These are phyloP conservation scores for Arachis hypogaea DNA, from an alignment of 306 rosid genomes.

Conservation along the genomic window DNA sequence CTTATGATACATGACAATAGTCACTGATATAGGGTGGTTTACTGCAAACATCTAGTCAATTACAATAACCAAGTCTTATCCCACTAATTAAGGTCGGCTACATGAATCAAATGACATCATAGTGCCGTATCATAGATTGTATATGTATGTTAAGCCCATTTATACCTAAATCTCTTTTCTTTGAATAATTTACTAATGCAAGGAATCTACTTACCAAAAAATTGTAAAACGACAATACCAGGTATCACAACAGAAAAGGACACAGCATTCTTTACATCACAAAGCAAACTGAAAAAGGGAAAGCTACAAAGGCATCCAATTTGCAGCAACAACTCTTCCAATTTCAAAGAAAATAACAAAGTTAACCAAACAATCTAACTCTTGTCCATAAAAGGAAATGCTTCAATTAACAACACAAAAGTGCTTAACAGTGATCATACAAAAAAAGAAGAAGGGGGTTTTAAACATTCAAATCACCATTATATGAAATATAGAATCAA, in stretches of 20 bases:
- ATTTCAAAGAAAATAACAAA: constrained; percentile 29
- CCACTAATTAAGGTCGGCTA: no score
- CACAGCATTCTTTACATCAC: constrained; percentile 19
- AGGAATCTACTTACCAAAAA: background rate
- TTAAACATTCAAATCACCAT: background rate
- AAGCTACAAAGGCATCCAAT: constrained; percentile 22
- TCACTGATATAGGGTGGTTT: background rate
- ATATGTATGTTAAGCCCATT: no score
- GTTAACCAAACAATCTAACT: constrained; percentile 20
- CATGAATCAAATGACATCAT: no score
- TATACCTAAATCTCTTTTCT: no score
- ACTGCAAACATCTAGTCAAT: no score
- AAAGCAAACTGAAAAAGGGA: constrained; percentile 7
- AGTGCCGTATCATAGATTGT: no score
- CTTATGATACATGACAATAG: constrained; percentile 17
- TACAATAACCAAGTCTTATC: no score
- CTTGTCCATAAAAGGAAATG: background rate
- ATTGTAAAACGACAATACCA: background rate
- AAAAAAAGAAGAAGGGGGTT: no score
- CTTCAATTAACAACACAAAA: constrained; percentile 22
- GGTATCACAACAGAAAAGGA: constrained; percentile 1
- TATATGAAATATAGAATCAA: background rate
- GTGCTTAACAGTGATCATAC: background rate
- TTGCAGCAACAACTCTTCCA: constrained; percentile 18
- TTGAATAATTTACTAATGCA: constrained; percentile 4